Evolutionary conservation across 2,329 filamentous ascomycete species (phyloP), one percentile per base, ranked within the genome.

Genomic region (Aspergillus chevalieri): DNA sequence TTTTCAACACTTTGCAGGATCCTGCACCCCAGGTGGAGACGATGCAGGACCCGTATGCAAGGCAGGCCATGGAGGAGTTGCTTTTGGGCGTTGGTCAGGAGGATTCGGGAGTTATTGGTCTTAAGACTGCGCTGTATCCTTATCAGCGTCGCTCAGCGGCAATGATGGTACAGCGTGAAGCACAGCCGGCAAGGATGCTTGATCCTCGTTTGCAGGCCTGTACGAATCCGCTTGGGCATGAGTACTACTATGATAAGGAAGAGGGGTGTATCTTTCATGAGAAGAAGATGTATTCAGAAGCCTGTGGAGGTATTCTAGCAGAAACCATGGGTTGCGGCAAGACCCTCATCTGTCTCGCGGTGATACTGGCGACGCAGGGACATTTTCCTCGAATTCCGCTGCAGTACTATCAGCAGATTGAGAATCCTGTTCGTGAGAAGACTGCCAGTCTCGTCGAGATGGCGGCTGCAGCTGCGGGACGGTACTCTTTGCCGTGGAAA

Each of bases 141-240:
- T 94, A 95, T 59, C 92, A 97, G 65, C 79, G 84, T 46, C 80
- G 85, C 42, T 92, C 90, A 1, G 85, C 86, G 0, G 88, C 87
- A 3, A 65, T 85, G 24, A 96, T 97, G 90, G 71, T 95, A 15
- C 85, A 93, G 63, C 83, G 85, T 47, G 92, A 97, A 67, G 69
- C 78, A 5, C 78, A 83, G 19, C 82, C 86, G 0, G 76, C 77
- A 4, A 74, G 80, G 24, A 73, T 82, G 5, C 69, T 90, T 7
- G 91, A 96, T 65, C 89, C 91, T 8, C 80, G 91, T 4, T 72
- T 95, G 2, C 78, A 83, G 46, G 57, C 70, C 4, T 73, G 82
- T 1, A 60, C 62, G 2, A 84, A 87, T 45, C 86, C 87, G 26
- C 69, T 76, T 3, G 85, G 83, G 0, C 64, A 69, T 1, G 57